phyloP scores from a whole-genome alignment of 1,139 yeast genomes.

The Yamadazyma oceani region DNA sequence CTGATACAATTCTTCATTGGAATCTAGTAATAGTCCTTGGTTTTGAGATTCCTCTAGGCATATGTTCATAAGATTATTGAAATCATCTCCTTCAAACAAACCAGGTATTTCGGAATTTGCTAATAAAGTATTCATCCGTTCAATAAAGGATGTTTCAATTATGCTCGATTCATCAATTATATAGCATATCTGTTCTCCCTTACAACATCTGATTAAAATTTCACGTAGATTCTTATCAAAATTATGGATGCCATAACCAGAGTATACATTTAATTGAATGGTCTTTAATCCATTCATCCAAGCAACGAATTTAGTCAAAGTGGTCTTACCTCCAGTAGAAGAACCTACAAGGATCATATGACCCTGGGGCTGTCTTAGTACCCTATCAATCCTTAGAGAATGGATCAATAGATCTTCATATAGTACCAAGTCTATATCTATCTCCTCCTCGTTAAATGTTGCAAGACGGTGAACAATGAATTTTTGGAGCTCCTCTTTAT shows the following conservation, averaged over 20 bases:
- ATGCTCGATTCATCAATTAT: conserved; percentile 81
- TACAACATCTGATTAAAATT: conserved; percentile 46
- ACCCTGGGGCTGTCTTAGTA: conserved; percentile 82
- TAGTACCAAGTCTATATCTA: conserved; percentile 60
- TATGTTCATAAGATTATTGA: conserved; percentile 48
- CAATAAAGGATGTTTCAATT: conserved; percentile 76
- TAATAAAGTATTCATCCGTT: conserved; percentile 85
- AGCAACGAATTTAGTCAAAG: conserved; percentile 76
- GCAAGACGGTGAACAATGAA: conserved; percentile 67
- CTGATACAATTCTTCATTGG: conserved; percentile 67
- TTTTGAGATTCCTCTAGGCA: conserved; percentile 61
- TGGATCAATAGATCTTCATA: conserved; percentile 77
- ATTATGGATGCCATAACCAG: conserved; percentile 55
- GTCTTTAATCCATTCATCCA: conserved; percentile 85
- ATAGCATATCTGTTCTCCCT: conserved; percentile 68
- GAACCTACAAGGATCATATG: conserved; percentile 89
- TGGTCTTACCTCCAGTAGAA: conserved; percentile 79
- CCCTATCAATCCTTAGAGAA: conserved; percentile 77
- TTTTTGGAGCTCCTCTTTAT: conserved; percentile 43
- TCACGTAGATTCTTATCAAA: conserved; percentile 67
- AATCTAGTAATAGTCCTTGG: conserved; percentile 64
- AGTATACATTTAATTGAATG: conserved; percentile 57
- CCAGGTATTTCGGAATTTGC: conserved; percentile 96
- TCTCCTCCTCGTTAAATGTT: conserved; percentile 76
- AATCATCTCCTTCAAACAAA: conserved; percentile 77